phyloP scores from a whole-genome alignment of 768 basidiomycete species.

The Megacollybia marginata region DNA sequence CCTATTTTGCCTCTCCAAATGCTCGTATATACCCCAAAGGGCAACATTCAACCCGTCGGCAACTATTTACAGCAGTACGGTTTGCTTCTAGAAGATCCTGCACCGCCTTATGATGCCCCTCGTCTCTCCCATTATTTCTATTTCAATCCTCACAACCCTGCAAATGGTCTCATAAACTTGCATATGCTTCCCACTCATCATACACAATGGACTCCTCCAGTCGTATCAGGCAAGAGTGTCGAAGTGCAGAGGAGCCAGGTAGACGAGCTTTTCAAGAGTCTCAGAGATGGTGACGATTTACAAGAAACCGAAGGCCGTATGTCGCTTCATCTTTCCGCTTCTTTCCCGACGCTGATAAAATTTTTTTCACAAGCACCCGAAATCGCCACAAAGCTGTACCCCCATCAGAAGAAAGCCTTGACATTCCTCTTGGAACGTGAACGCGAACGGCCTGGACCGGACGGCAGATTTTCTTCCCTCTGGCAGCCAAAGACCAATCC shows the following conservation, averaged over 20 bases:
- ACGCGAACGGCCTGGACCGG: slow-evolving; percentile 47
- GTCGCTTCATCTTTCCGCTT: slow-evolving; percentile 20
- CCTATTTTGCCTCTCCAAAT: slow-evolving; percentile 80
- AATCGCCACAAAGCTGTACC: slow-evolving; percentile 84
- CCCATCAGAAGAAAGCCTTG: slow-evolving; percentile 97
- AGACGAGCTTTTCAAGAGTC: slow-evolving; percentile 85
- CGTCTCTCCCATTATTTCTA: slow-evolving; percentile 62
- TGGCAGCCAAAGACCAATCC: slow-evolving; percentile 58
- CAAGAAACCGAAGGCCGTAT: slow-evolving; percentile 79
- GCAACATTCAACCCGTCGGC: slow-evolving; percentile 81
- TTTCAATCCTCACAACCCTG: slow-evolving; percentile 85
- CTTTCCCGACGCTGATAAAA: slow-evolving; percentile 7
- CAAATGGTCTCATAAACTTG: slow-evolving; percentile 55
- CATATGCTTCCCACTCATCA: slow-evolving; percentile 23
- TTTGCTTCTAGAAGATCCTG: slow-evolving; percentile 76
- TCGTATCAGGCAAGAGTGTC: slow-evolving; percentile 64
- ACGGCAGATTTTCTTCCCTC: slow-evolving; percentile 62
- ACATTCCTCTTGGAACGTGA: slow-evolving; percentile 91
- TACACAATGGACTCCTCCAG: slow-evolving; percentile 52
- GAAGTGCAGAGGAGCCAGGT: slow-evolving; percentile 92
- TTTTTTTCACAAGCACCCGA: slow-evolving; percentile 40
- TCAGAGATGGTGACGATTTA: slow-evolving; percentile 84
- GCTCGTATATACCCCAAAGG: slow-evolving; percentile 90
- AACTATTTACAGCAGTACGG: slow-evolving; percentile 61
- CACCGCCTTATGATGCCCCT: slow-evolving; percentile 54